Percentiles rank a stretch among this genome's conserved stretches.
Conservation (phyloP, 139 green algal genomes). For the Eudorina sp. region DNA sequence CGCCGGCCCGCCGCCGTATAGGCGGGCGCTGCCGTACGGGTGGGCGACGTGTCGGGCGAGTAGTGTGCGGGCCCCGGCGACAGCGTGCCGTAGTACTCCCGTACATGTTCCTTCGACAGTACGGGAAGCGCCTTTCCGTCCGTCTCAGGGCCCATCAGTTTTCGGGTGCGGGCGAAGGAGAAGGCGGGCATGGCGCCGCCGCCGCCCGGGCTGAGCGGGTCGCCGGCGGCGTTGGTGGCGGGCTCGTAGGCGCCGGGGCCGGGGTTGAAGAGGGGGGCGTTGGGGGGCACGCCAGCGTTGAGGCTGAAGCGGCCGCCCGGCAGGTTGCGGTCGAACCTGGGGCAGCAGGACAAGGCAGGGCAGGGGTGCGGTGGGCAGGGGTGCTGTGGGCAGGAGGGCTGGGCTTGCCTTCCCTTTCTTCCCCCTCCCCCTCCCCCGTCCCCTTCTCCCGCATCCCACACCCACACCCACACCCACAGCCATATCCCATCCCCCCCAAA, state of each 20-base stretch:
- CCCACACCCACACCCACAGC: no score
- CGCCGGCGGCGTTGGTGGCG: not conserved
- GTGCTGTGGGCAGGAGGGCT: not conserved
- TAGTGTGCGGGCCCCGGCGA: constrained; percentile 40
- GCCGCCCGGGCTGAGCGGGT: not conserved
- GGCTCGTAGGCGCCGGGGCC: constrained; percentile 54
- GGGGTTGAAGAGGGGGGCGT: constrained; percentile 54
- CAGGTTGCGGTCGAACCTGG: constrained; percentile 50
- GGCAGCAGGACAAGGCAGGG: not conserved
- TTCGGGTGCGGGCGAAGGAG: constrained; percentile 21
- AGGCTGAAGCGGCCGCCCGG: constrained; percentile 43
- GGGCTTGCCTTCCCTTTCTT: not conserved
- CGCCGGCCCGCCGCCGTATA: constrained; percentile 16
- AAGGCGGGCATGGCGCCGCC: not conserved
- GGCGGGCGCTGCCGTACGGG: not conserved
- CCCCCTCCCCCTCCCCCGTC: not conserved
- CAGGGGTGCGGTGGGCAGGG: not conserved
- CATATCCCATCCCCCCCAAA: no score
- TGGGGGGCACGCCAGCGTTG: constrained; percentile 42
- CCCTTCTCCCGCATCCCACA: not conserved
- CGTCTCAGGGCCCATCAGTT: not conserved
- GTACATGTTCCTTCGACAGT: constrained; percentile 42
- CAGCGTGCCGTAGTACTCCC: constrained; percentile 37
- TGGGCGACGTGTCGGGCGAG: constrained; percentile 39
- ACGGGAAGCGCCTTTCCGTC: constrained; percentile 23